Evolutionary conservation across 73 alveolate genomes (phyloP).

Genomic region (Stentor coeruleus): DNA sequence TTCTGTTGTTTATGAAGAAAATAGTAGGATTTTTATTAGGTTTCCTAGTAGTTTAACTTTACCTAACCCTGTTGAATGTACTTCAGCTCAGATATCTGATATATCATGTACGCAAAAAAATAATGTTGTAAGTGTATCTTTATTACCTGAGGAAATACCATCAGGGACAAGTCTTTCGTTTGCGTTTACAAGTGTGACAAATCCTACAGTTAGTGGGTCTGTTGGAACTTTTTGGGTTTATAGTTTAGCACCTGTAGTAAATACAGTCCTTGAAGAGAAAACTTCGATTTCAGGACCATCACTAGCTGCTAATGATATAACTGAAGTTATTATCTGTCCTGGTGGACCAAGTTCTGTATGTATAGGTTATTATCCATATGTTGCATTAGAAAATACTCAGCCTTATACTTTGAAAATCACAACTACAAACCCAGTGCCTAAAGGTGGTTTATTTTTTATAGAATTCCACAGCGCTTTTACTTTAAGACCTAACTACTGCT

Average conservation of each 20-base stretch:
- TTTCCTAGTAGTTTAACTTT: neutral
- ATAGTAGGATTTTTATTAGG: neutral
- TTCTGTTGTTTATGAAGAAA: neutral
- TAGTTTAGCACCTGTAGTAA: neutral
- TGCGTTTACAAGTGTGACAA: neutral
- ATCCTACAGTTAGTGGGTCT: conserved; percentile 12
- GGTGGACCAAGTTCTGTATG: neutral
- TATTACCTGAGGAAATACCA: neutral
- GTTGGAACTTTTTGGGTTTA: conserved; percentile 6
- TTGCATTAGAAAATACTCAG: neutral
- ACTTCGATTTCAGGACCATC: neutral
- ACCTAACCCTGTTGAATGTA: neutral
- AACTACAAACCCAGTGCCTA: conserved; percentile 5
- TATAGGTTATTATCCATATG: neutral
- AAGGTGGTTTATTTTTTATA: neutral
- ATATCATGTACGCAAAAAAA: neutral
- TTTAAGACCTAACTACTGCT: neutral
- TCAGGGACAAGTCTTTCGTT: neutral
- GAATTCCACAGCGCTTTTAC: neutral
- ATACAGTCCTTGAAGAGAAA: neutral
- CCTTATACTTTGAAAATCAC: neutral
- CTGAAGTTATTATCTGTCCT: neutral
- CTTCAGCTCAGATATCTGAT: neutral
- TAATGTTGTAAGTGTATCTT: neutral
- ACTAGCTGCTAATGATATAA: neutral